Evolutionary conservation across 1,284 basidiomycete species (phyloP).

Genomic region (Sanghuangporus baumii): DNA sequence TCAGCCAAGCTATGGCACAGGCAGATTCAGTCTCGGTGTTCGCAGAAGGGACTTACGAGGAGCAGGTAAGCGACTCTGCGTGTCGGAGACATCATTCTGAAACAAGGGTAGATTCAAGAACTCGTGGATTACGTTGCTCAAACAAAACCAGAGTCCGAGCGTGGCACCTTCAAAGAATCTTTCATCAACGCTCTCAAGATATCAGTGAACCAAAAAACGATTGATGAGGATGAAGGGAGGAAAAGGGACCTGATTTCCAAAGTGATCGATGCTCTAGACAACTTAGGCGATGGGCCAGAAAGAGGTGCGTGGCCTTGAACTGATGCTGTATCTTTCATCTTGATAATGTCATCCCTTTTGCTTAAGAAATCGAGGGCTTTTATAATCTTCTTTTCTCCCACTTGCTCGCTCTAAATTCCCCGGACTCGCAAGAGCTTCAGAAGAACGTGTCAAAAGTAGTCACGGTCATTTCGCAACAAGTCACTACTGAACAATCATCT

Average conservation of each 20-base stretch:
- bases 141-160: constrained; percentile 63
- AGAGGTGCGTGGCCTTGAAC: constrained; percentile 44
- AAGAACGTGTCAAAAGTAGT: constrained; percentile 46
- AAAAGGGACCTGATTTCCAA: constrained; percentile 50
- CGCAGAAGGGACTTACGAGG: constrained; percentile 83
- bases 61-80: constrained; percentile 52
- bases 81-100: neutral
- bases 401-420: constrained; percentile 51
- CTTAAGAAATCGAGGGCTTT: constrained; percentile 77
- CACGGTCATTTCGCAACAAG: constrained; percentile 42
- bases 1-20: constrained; percentile 3
- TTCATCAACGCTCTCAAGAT: constrained; percentile 58
- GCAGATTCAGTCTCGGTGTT: constrained; percentile 81
- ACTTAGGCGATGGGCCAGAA: constrained; percentile 68
- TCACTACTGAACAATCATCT: constrained; percentile 41
- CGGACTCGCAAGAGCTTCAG: constrained; percentile 49
- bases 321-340: neutral
- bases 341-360: neutral
- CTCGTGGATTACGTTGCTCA: constrained; percentile 73
- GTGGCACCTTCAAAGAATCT: constrained; percentile 55
- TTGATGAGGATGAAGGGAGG: constrained; percentile 47
- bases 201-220: constrained; percentile 46
- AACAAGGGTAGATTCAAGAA: constrained; percentile 59
- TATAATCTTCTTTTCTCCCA: constrained; percentile 77
- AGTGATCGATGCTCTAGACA: constrained; percentile 57